phyloP scores from a whole-genome alignment of 106 monocot species.

The Dendrobium huoshanense region DNA sequence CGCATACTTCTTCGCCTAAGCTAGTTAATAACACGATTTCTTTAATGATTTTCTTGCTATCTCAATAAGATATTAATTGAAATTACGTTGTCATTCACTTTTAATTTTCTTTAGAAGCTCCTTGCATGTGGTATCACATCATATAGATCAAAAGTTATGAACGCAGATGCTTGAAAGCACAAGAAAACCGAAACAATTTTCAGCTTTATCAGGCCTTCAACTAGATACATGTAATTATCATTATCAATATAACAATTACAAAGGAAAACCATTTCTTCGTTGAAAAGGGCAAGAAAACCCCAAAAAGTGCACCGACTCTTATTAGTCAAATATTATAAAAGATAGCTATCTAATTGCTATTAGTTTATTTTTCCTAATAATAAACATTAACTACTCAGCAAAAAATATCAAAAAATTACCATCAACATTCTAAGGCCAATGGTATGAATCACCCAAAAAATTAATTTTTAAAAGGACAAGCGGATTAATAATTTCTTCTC shows the following conservation, averaged over 20 bases:
- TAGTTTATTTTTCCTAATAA: background rate
- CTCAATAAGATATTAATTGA: too few relatives aligned
- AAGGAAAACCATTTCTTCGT: background rate
- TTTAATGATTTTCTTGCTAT: too few relatives aligned
- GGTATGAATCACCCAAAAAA: too few relatives aligned
- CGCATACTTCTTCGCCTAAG: too few relatives aligned
- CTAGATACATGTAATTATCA: background rate
- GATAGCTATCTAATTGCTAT: background rate
- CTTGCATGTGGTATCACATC: too few relatives aligned
- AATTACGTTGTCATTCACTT: too few relatives aligned
- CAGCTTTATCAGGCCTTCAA: background rate
- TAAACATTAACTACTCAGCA: background rate
- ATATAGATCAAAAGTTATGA: background rate
- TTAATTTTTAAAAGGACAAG: too few relatives aligned
- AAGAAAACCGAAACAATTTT: background rate
- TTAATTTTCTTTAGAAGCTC: too few relatives aligned
- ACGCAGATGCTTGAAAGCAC: background rate
- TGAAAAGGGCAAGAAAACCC: background rate
- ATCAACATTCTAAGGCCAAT: background rate
- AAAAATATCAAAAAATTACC: background rate
- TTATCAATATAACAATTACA: background rate
- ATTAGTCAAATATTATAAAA: background rate
- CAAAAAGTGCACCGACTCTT: background rate
- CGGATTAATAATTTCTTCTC: too few relatives aligned
- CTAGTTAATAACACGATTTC: too few relatives aligned